Evolutionary conservation across 2,329 filamentous ascomycete genomes (phyloP).

Genomic region (Phialocephala sp.): DNA sequence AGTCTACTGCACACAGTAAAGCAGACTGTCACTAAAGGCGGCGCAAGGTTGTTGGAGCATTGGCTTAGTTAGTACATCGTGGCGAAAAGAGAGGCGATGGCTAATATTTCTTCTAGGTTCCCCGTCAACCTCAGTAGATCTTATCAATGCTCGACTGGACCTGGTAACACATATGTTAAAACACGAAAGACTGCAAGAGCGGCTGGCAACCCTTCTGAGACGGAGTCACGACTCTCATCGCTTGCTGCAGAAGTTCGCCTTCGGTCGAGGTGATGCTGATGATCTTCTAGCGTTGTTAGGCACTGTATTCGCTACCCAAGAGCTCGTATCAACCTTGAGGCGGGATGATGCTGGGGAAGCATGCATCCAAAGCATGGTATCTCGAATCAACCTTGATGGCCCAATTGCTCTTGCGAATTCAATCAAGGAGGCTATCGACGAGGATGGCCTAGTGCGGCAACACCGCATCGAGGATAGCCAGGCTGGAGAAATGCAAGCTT

Average conservation of each 20-base stretch:
- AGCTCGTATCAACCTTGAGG: conserved; percentile 60
- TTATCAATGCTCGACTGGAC: conserved; percentile 81
- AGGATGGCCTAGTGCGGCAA: conserved; percentile 83
- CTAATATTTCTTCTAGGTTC: conserved; percentile 55
- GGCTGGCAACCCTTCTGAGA: conserved; percentile 70
- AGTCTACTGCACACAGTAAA: conserved; percentile 90
- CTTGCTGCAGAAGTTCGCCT: conserved; percentile 90
- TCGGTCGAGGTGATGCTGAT: conserved; percentile 90
- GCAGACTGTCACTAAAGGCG: conserved; percentile 89
- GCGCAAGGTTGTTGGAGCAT: conserved; percentile 80
- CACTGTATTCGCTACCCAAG: conserved; percentile 77
- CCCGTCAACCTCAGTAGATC: conserved; percentile 83
- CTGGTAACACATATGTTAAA: conserved; percentile 78
- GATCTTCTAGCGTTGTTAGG: conserved; percentile 84
- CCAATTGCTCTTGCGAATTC: conserved; percentile 71
- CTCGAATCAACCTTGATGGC: conserved; percentile 68
- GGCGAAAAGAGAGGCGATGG: background rate
- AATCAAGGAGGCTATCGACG: conserved; percentile 84
- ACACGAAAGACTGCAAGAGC: conserved; percentile 71
- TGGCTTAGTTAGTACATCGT: conserved; percentile 68
- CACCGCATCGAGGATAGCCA: conserved; percentile 79
- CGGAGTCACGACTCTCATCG: conserved; percentile 86
- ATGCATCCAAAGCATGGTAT: conserved; percentile 54
- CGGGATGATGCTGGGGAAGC: conserved; percentile 32
- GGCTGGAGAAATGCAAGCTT: conserved; percentile 70